phyloP scores from a whole-genome alignment of 441 rosid genomes.

The Pelargonium australe region DNA sequence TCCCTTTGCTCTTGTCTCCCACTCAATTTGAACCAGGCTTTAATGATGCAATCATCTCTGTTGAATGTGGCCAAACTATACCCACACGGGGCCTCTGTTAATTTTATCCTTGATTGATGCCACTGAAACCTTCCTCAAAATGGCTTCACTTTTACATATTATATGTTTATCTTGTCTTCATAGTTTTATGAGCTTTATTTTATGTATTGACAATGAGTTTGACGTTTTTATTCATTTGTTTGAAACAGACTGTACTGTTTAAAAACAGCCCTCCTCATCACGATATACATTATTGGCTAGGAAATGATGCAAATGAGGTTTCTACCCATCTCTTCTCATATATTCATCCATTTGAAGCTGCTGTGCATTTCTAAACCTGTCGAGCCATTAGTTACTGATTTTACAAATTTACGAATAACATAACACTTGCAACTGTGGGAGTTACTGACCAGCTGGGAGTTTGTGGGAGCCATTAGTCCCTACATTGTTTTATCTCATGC shows the following conservation, averaged over 20 bases:
- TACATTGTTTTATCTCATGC: not conserved
- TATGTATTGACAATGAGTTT: not conserved
- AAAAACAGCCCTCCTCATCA: conserved; percentile 49
- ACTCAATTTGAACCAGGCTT: not conserved
- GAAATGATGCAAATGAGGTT: conserved; percentile 63
- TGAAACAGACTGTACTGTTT: conserved; percentile 47
- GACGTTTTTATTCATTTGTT: not conserved
- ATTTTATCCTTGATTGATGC: not conserved
- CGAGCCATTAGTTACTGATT: not conserved
- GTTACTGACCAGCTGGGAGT: not conserved
- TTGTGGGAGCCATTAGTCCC: not conserved
- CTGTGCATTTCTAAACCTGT: conserved; percentile 8
- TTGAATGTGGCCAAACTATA: not conserved
- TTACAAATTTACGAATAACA: not conserved
- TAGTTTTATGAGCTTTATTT: not conserved
- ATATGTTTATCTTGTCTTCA: not conserved
- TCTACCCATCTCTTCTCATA: not conserved
- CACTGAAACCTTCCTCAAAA: not conserved
- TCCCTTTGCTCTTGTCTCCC: not conserved
- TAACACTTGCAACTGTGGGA: not conserved
- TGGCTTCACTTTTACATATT: not conserved
- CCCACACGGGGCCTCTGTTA: not conserved
- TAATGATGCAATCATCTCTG: not conserved
- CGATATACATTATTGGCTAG: conserved; percentile 82
- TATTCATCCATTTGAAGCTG: conserved; percentile 6